These are phyloP conservation scores for Colletotrichum sojae DNA, from an alignment of 2,329 filamentous ascomycete genomes.

Conservation along the genomic window DNA sequence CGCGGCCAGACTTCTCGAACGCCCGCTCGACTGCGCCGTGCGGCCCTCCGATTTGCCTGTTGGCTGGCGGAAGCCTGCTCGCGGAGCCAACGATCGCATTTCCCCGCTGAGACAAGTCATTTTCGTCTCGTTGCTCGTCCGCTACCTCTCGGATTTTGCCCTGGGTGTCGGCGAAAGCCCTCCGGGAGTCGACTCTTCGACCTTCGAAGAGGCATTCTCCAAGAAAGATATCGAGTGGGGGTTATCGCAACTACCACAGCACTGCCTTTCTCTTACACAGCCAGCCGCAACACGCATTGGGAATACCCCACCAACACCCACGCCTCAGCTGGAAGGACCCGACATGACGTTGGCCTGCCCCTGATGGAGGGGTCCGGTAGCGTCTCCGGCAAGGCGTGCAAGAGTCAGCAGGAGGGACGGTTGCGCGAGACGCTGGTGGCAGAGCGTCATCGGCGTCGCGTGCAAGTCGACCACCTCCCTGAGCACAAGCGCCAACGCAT, in stretches of 20 bases:
- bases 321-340: constrained; percentile 8
- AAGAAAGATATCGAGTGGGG: constrained; percentile 8
- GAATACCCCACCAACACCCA: constrained; percentile 34
- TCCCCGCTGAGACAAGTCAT: constrained; percentile 30
- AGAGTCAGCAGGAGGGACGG: constrained; percentile 15
- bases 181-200: constrained; percentile 1
- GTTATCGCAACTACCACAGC: not conserved
- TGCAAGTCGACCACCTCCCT: constrained; percentile 18
- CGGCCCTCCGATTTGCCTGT: constrained; percentile 41
- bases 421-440: constrained; percentile 2
- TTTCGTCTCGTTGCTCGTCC: constrained; percentile 1
- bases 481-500: constrained; percentile 16
- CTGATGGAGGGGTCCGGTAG: constrained; percentile 28
- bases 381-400: constrained; percentile 7
- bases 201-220: not conserved
- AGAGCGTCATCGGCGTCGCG: constrained; percentile 33
- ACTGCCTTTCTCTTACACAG: too few species aligned
- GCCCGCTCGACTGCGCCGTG: constrained; percentile 41
- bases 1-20: constrained; percentile 36
- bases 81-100: constrained; percentile 27
- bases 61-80: constrained; percentile 33
- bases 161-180: not conserved
- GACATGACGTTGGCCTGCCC: constrained; percentile 31
- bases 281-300: constrained; percentile 12
- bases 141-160: not conserved